A percentile compares a stretch with the other conserved stretches of the same genome.
Evolutionary conservation across 805 yeast genomes (phyloP).

Genomic region (Hanseniaspora lachancei): DNA sequence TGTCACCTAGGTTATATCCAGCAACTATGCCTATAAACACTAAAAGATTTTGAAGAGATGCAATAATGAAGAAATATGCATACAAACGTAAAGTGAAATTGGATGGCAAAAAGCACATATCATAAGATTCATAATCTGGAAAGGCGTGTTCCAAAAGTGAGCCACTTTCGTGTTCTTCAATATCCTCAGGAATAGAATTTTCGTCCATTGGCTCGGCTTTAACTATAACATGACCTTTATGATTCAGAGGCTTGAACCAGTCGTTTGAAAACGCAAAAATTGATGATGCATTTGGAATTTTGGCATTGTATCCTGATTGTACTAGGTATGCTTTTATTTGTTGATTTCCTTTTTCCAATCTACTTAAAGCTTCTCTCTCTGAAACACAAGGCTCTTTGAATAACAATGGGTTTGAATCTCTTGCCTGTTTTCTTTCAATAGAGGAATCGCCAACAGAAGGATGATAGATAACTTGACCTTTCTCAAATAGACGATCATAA

Average conservation of each 20-base stretch:
- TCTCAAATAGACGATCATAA: conserved; percentile 4
- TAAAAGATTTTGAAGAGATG: background rate
- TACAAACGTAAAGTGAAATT: background rate
- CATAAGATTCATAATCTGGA: background rate
- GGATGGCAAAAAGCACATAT: conserved; percentile 1
- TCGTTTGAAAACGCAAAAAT: background rate
- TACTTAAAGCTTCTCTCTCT: background rate
- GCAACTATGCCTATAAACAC: background rate
- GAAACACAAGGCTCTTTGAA: background rate
- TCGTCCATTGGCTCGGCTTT: background rate
- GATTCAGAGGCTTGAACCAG: background rate
- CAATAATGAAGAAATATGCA: background rate
- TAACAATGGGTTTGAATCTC: background rate
- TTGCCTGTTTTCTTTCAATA: background rate
- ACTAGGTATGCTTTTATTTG: conserved; percentile 3
- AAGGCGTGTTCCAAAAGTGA: background rate
- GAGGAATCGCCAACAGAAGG: background rate
- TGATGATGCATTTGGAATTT: conserved; percentile 2
- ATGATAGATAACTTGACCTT: background rate
- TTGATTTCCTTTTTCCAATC: background rate
- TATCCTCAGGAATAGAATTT: background rate
- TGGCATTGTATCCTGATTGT: conserved; percentile 1
- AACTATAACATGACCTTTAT: background rate
- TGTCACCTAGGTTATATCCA: background rate
- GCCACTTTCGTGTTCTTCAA: background rate